Conservation (phyloP, 345 rosid species). For the Eucalyptus pauciflora region DNA sequence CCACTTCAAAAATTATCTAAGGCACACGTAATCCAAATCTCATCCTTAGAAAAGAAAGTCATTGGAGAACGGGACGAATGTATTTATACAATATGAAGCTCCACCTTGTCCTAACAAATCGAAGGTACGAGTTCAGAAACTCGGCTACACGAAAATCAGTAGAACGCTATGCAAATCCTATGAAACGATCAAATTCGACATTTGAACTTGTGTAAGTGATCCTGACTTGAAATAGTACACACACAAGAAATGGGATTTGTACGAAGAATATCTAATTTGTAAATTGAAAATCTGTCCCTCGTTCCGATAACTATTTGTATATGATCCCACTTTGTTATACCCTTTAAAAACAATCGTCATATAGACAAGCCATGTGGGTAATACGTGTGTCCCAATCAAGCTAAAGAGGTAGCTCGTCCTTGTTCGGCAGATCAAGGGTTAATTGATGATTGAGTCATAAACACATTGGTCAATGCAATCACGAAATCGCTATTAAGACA, state of each 20-base stretch:
- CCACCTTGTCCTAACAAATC: not conserved
- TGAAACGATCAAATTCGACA: not conserved
- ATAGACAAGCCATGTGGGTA: not conserved
- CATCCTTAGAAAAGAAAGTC: not conserved
- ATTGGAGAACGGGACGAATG: rapidly evolving
- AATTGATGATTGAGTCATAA: not conserved
- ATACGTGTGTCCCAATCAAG: not conserved
- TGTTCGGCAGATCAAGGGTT: not conserved
- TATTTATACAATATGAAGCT: not conserved
- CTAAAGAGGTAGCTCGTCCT: not conserved
- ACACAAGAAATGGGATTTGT: not conserved
- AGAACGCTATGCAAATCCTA: rapidly evolving
- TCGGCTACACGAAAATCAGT: rapidly evolving
- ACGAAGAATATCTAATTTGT: rapidly evolving
- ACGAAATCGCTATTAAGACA: not conserved
- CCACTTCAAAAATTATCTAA: not conserved
- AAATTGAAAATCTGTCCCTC: not conserved
- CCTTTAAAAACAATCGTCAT: not conserved
- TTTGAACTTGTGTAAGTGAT: not conserved
- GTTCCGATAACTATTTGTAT: rapidly evolving
- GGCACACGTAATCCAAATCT: rapidly evolving
- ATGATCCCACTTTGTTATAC: not conserved
- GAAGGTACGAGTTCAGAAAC: rapidly evolving
- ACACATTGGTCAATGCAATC: not conserved
- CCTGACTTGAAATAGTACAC: rapidly evolving